Base-by-base conservation (phyloP, 2,329 filamentous ascomycete genomes). In the Pochonia chlamydosporia region DNA sequence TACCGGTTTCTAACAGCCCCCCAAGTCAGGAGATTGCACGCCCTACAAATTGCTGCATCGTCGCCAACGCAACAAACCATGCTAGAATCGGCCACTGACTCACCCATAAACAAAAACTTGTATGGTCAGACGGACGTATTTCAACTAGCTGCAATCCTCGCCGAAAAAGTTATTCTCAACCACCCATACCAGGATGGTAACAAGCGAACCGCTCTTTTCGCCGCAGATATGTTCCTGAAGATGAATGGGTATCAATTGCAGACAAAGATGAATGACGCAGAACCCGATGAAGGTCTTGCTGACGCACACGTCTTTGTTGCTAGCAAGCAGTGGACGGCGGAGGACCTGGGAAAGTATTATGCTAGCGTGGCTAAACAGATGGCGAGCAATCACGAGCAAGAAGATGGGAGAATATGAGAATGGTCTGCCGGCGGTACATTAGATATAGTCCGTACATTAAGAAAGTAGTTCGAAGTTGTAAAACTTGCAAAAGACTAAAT, bases 111-210 rank as follows among this genome's bases (percentile, higher is more conserved):
- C 6, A 50, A 55, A 42, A 41, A 55, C 9, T 20, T 50, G 23
- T 59, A 54, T 26, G 50, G 56, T 9, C 41, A 57, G 26, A 42
- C 43, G 3, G 48, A 57, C 6, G 11, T 56, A 2, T 56, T 58
- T 35, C 47, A 50, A 44, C 26, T 57, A 5, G 53, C 56, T 2
- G 55, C 54, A 1, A 20, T 57, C 9, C 53, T 56, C 14, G 53
- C 53, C 1, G 35, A 52, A 37, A 59, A 54, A 41, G 44, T 59
- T 10, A 49, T 55, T 9, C 52, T 58, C 6, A 41, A 60, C 24
- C 52, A 59, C 20, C 39, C 52, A 1, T 59, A 53, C 35, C 46
- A 52, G 16, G 51, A 56, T 37, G 52, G 51, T 16, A 58, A 56
- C 41, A 58, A 56, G 24, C 31, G 53, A 36, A 51, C 41, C n/a